Evolutionary conservation across 352 stramenopile species (phyloP), one percentile per base, ranked within the genome.

Genomic region (Elongisporangium senticosum): DNA sequence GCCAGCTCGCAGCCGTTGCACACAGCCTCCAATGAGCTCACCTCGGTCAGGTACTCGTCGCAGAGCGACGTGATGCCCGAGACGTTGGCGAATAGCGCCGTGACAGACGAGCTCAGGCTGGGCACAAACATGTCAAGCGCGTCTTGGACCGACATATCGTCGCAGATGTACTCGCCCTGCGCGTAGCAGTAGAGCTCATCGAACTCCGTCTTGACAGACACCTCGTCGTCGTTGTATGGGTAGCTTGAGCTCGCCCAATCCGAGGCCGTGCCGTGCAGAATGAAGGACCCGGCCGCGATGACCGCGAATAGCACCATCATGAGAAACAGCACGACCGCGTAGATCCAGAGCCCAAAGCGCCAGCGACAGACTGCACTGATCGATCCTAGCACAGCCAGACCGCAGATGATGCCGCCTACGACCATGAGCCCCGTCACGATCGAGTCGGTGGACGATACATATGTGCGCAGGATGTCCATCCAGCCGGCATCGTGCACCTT

Each of bases 141-240:
- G 23, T 88, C 77, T n/a, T 49, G 65, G 21, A 86, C 65, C 8
- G 67, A 76, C 49, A 76, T 76, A 33, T 77, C 57, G 54, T 87
- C 89, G 63, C 82, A 91, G 22, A 91, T 73, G 52, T 83, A 87
- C 17, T 71, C 82, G 56, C 76, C 82, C 70, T 91, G 79, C 19
- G 79, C 73, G 52, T 89, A 89, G 68, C 82, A 92, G 54, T 90
- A 90, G 23, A 63, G 70, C 62, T 79, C 61, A 59, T 92, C 78
- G 28, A 92, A 89, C 28, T 82, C 60, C 28, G 67, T 59, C 68
- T 85, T 86, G 59, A 90, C 63, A 7, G 57, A 63, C 43, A 71
- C 58, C 50, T 92, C 82, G 28, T 76, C 59, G 23, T 51, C 63
- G 49, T 61, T 73, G 21, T 74, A 76, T n/a, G 81, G 79, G 58